phyloP scores from a whole-genome alignment of 2,329 filamentous ascomycete genomes.

The Aspergillus proliferans region DNA sequence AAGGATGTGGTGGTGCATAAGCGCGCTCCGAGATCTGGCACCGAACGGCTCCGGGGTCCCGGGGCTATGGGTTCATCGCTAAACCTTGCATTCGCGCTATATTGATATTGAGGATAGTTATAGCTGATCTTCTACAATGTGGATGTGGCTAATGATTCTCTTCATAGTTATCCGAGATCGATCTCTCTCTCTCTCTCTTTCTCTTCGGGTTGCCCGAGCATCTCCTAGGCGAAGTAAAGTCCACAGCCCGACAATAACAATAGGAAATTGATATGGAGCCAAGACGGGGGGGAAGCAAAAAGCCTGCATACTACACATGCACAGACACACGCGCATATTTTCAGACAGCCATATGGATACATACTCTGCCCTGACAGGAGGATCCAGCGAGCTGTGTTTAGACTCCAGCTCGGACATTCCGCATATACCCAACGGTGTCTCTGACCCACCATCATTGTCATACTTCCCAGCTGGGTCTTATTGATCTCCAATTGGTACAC shows the following conservation, averaged over 20 bases:
- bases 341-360: background rate
- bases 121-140: no score
- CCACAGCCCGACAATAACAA: no score
- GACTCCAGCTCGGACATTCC: conserved; percentile 4
- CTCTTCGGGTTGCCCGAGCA: no score
- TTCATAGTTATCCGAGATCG: no score
- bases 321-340: background rate
- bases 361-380: background rate
- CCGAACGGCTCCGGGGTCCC: background rate
- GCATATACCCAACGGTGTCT: background rate
- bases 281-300: background rate
- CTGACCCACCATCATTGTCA: background rate
- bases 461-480: conserved; percentile 1
- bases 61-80: no score
- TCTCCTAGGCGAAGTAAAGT: no score
- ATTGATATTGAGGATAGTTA: no score
- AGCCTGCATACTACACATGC: background rate
- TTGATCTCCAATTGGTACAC: conserved; percentile 21
- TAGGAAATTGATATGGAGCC: no score
- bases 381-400: background rate
- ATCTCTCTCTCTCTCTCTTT: no score
- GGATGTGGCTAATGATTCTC: no score
- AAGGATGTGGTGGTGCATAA: no score
- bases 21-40: background rate
- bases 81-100: no score